Evolutionary conservation across 306 rosid genomes (phyloP).

Genomic region (Mucuna pruriens): DNA sequence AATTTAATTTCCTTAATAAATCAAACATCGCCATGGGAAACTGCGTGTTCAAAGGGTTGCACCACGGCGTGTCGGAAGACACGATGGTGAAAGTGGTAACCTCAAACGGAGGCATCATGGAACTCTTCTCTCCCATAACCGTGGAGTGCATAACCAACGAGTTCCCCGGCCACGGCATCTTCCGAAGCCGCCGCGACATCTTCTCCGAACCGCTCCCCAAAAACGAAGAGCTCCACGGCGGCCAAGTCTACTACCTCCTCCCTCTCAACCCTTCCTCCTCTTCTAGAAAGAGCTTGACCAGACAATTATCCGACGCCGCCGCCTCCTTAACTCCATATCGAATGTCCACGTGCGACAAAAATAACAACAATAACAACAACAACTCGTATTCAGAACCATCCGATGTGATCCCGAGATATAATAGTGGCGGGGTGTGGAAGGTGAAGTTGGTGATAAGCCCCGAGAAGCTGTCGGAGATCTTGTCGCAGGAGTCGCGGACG

Average conservation of each 20-base stretch:
- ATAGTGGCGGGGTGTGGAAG: conserved; percentile 72
- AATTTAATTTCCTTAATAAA: too few relatives aligned
- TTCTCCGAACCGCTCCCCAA: conserved; percentile 62
- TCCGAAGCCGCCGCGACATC: conserved; percentile 47
- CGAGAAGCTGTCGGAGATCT: conserved; percentile 71
- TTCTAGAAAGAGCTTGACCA: background rate
- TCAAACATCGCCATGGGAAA: too few relatives aligned
- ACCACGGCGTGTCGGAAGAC: background rate
- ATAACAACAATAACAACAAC: background rate
- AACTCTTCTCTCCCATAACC: conserved; percentile 64
- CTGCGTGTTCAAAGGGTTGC: conserved; percentile 59
- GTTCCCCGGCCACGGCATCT: conserved; percentile 79
- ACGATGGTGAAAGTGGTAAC: conserved; percentile 63
- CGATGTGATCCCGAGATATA: conserved; percentile 57
- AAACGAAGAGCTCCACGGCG: conserved; percentile 57
- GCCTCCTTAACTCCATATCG: conserved; percentile 61
- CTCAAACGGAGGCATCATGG: conserved; percentile 76
- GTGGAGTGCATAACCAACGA: conserved; percentile 59
- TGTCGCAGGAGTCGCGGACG: conserved; percentile 69
- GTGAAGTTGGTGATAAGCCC: conserved; percentile 82
- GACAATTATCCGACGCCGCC: background rate
- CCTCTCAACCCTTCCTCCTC: conserved; percentile 55
- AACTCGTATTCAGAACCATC: conserved; percentile 32
- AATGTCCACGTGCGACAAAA: conserved; percentile 59
- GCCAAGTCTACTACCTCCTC: conserved; percentile 68